Conservation (phyloP, 805 yeast species). For the Jamesozyma gamospora region DNA sequence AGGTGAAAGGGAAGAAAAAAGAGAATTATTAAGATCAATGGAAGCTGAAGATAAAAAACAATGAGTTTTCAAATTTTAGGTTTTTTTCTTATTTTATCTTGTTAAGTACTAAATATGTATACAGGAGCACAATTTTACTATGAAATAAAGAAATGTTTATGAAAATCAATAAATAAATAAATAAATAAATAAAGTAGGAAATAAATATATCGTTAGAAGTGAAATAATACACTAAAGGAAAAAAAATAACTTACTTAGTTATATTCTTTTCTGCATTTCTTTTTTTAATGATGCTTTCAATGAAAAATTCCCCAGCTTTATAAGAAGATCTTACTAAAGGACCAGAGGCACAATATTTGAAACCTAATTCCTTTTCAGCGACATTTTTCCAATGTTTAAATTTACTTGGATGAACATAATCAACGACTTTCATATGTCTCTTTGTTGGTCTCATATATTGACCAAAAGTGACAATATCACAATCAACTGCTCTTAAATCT, state of each 20-base stretch:
- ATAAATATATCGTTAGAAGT: no score
- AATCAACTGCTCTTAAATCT: constrained; percentile 64
- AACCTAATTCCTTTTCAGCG: constrained; percentile 75
- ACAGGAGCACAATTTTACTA: no score
- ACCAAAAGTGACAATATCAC: constrained; percentile 96
- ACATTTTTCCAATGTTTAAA: constrained; percentile 86
- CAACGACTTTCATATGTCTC: constrained; percentile 97
- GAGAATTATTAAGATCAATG: constrained; percentile 44
- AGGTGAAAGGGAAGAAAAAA: constrained; percentile 48
- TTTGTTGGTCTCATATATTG: constrained; percentile 99
- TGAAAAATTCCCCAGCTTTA: constrained; percentile 96
- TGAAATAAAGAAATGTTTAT: no score
- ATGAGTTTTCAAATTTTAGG: not conserved
- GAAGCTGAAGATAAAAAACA: constrained; percentile 20
- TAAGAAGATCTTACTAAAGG: constrained; percentile 94
- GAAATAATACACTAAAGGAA: no score
- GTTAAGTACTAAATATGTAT: no score
- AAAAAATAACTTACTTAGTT: no score
- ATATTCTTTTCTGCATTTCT: not conserved
- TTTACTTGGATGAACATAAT: constrained; percentile 86
- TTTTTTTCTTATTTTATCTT: no score
- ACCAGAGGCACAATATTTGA: constrained; percentile 93
- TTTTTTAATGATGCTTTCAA: constrained; percentile 81
- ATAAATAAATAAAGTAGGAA: no score
- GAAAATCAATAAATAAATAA: no score